Base-by-base conservation (phyloP, 2,329 filamentous ascomycete species). In the Phialophora macrospora region DNA sequence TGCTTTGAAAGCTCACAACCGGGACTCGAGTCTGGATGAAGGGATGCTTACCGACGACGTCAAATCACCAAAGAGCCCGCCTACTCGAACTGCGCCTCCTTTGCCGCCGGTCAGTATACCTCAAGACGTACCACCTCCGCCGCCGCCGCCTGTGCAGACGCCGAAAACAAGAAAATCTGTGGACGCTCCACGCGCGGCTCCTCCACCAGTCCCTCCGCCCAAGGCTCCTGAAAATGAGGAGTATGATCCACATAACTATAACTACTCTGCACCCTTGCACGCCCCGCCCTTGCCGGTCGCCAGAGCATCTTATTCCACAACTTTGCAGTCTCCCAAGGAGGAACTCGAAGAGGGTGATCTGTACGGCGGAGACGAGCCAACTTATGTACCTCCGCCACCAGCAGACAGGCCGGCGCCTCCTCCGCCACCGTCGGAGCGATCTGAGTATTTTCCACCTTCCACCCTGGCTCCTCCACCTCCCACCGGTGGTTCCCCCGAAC, bases 1-100 rank as follows among this genome's bases (percentile, higher is more conserved):
- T 79, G 93, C 94, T 0, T 79, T 98, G 67, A 96, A 94, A 77
- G 82, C 91, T 8, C 92, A 96, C 76, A 86, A 85, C 7, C 86
- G 90, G 61, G 91, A 94, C 54, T 87, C 89, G 6, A 96, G 91
- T 74, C 75, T 90, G 61, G 92, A 96, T 68, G 87, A 84, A 46
- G 85, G 82, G 48, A 85, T 85, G 2, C 80, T 79, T 24, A 82
- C 82, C 22, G 85, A 87, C 67, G 85, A 87, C 56, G 69, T 81
- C 61, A 82, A 82, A 49, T 80, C 81, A 59, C 78, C 81, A 55
- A 74, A 77, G 60, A 78, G 75, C 66, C 78, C 79, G 46, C 77
- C 76, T 32, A 74, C 74, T 62, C 74, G 75, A 55, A 76, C 77
- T 54, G 75, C 75, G n/a, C 82, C 84, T 65, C 88, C 87, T 5